Evolutionary conservation across 352 stramenopile genomes (phyloP).

Genomic region (Aphanomyces invadans): DNA sequence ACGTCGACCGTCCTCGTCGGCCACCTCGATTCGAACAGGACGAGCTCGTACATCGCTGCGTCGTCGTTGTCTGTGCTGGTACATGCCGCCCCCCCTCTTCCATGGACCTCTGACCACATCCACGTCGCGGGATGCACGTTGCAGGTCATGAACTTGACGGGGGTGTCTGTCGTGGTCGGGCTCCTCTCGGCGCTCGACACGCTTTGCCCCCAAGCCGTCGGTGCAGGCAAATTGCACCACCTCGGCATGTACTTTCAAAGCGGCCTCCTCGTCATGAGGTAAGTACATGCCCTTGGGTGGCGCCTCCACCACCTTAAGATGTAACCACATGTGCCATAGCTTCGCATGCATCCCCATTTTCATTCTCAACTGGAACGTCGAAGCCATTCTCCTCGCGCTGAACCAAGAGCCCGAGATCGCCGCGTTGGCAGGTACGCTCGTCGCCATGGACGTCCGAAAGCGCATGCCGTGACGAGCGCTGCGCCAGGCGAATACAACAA

Average conservation of each 20-base stretch:
- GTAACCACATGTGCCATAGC: neutral
- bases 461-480: conserved; percentile 37
- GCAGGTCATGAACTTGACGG: conserved; percentile 57
- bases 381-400: conserved; percentile 36
- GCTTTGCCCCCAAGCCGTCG: conserved; percentile 75
- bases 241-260: conserved; percentile 83
- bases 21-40: conserved; percentile 47
- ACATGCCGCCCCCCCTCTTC: no score
- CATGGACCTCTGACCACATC: no score
- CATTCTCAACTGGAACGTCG: conserved; percentile 49
- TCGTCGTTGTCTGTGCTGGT: neutral
- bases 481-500: conserved; percentile 44
- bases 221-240: conserved; percentile 53
- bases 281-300: neutral
- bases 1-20: conserved; percentile 44
- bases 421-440: conserved; percentile 36
- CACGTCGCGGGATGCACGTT: no score
- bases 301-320: neutral
- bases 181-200: conserved; percentile 83
- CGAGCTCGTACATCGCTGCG: conserved; percentile 46
- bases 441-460: no score
- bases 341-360: conserved; percentile 33
- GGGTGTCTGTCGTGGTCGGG: conserved; percentile 60
- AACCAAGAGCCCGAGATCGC: conserved; percentile 30
- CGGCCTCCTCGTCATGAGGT: conserved; percentile 49